phyloP scores from a whole-genome alignment of 1,284 basidiomycete genomes.

The Rhodotorula sp. region DNA sequence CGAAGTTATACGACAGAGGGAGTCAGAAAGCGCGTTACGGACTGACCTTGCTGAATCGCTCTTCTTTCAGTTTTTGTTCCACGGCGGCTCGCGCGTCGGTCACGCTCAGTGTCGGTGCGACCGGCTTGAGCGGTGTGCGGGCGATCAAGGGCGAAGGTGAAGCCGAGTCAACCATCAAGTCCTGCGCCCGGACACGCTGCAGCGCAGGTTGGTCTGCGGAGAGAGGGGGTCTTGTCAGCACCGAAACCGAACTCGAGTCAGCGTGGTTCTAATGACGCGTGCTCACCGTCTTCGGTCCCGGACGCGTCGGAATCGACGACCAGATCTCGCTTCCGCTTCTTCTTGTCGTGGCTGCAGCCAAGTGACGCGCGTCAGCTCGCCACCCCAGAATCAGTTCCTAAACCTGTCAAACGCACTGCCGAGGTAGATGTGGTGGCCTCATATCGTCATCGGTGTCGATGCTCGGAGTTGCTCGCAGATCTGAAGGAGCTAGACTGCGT shows the following conservation, averaged over 20 bases:
- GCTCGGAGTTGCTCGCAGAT: not conserved
- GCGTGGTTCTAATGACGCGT: not conserved
- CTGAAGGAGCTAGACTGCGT: not conserved
- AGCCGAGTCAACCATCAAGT: conserved; percentile 2
- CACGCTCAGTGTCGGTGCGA: not conserved
- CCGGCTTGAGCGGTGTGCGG: not conserved
- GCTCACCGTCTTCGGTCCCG: conserved; percentile 21
- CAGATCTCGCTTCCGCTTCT: conserved; percentile 38
- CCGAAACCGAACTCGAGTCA: too few relatives aligned
- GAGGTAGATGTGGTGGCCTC: conserved; percentile 25
- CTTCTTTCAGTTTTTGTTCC: conserved; percentile 31
- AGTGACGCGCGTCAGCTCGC: not conserved
- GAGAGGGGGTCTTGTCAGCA: not conserved
- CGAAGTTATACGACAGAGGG: conserved; percentile 48
- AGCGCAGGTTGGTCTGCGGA: conserved; percentile 16
- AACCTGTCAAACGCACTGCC: conserved; percentile 7
- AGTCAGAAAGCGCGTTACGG: too few relatives aligned
- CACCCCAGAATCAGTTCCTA: accelerated
- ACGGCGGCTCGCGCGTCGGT: not conserved
- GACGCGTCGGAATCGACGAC: conserved; percentile 39
- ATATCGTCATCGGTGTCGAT: conserved; percentile 33
- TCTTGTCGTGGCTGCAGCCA: conserved; percentile 26
- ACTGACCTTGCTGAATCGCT: conserved; percentile 35
- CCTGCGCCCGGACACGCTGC: conserved; percentile 31
- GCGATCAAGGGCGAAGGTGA: not conserved